Evolutionary conservation across 495 filamentous ascomycete species (phyloP).

Genomic region (Aspergillus hancockii): DNA sequence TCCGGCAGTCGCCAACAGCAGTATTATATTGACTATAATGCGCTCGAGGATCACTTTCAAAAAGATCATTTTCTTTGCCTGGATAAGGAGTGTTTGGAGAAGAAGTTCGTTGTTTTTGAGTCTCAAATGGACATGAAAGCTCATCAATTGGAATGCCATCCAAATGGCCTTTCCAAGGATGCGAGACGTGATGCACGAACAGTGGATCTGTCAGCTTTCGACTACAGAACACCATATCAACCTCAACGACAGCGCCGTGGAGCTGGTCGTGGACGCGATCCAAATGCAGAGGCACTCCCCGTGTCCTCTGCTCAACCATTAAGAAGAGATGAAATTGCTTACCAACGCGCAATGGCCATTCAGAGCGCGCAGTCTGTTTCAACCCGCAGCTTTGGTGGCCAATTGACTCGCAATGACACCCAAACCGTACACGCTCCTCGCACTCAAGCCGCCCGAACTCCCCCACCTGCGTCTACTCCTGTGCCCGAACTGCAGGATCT

Average conservation of each 20-base stretch:
- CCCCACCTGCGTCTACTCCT: constrained; percentile 41
- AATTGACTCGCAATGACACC: constrained; percentile 61
- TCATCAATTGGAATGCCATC: constrained; percentile 77
- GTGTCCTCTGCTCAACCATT: constrained; percentile 79
- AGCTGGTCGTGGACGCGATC: constrained; percentile 68
- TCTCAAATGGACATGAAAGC: constrained; percentile 91
- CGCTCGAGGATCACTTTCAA: constrained; percentile 80
- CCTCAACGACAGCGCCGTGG: constrained; percentile 60
- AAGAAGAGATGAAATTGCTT: constrained; percentile 84
- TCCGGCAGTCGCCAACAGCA: constrained; percentile 70
- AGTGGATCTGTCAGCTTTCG: constrained; percentile 85
- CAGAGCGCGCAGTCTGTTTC: constrained; percentile 80
- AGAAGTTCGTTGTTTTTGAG: constrained; percentile 97
- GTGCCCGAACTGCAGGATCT: constrained; percentile 44
- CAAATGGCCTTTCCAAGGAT: constrained; percentile 77
- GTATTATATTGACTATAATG: constrained; percentile 86
- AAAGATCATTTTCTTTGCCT: constrained; percentile 84
- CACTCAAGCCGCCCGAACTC: constrained; percentile 40
- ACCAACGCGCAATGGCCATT: constrained; percentile 89
- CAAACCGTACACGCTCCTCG: constrained; percentile 47
- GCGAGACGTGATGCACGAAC: constrained; percentile 78
- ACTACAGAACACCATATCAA: constrained; percentile 73
- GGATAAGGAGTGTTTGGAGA: constrained; percentile 87
- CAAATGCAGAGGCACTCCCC: constrained; percentile 77
- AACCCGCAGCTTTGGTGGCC: constrained; percentile 77